These are phyloP conservation scores for Peltaster fructicola DNA, from an alignment of 2,329 filamentous ascomycete genomes.

Conservation along the genomic window DNA sequence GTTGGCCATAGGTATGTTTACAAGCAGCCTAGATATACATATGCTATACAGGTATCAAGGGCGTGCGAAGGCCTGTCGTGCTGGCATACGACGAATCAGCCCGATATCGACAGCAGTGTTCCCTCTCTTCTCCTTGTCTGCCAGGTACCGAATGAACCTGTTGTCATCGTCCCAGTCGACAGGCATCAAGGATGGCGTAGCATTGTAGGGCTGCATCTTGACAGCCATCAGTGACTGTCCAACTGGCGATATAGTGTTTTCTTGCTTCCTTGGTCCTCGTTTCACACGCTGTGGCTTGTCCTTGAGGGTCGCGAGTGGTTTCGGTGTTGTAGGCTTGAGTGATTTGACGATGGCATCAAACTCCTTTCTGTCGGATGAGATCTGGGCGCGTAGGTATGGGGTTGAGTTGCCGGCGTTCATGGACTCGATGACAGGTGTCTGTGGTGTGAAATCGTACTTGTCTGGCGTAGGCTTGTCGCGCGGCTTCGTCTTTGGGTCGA, in stretches of 20 bases:
- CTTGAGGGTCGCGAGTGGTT: constrained; percentile 1
- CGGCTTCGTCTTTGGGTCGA: constrained; percentile 49
- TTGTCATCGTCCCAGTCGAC: constrained; percentile 5
- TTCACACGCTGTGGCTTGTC: constrained; percentile 1
- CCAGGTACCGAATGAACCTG: constrained; percentile 3
- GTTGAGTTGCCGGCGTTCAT: constrained; percentile 24
- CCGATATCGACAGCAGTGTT: constrained; percentile 5
- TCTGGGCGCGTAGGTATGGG: constrained; percentile 66
- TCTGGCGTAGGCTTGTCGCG: constrained; percentile 40
- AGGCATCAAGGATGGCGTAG: constrained; percentile 1
- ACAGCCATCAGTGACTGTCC: constrained; percentile 1
- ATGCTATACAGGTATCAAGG: too few species aligned
- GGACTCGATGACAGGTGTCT: constrained; percentile 62
- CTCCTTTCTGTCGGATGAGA: constrained; percentile 56
- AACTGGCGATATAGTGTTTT: constrained; percentile 1
- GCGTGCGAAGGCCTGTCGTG: too few species aligned
- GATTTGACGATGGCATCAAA: constrained; percentile 54
- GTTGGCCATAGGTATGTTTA: too few species aligned
- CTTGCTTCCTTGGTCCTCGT: not conserved
- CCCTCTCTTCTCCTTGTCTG: constrained; percentile 1
- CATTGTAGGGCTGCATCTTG: not conserved
- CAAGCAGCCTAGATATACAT: too few species aligned
- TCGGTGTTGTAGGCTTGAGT: constrained; percentile 7
- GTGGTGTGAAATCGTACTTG: constrained; percentile 47
- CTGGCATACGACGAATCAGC: too few species aligned